Evolutionary conservation across 495 filamentous ascomycete species (phyloP).

Genomic region (Corynascus novoguineensis): DNA sequence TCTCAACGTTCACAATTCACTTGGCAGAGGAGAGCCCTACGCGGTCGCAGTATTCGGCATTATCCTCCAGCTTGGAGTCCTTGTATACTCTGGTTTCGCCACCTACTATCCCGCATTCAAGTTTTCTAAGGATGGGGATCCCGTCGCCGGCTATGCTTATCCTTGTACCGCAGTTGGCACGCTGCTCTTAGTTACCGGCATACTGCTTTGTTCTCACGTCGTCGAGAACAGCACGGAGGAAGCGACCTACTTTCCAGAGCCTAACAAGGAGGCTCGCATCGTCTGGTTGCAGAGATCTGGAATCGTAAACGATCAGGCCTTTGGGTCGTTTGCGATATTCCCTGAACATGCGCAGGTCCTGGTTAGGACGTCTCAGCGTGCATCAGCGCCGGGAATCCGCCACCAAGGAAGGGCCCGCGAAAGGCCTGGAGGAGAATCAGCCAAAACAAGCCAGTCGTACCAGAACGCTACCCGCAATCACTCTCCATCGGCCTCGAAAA

Average conservation of each 20-base stretch:
- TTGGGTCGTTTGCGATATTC: slow-evolving; percentile 2
- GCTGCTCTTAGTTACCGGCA: slow-evolving; percentile 4
- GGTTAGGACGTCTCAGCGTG: not conserved
- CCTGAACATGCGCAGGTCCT: not conserved
- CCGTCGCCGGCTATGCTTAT: not conserved
- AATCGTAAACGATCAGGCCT: slow-evolving; percentile 8
- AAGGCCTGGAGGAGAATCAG: not conserved
- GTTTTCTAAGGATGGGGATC: not conserved
- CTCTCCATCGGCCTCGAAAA: no score
- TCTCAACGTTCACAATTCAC: not conserved
- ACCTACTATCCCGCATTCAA: not conserved
- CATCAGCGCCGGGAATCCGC: not conserved
- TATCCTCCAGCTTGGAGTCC: slow-evolving; percentile 1
- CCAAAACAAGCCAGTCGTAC: not conserved
- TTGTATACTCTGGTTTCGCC: not conserved
- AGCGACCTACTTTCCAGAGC: not conserved
- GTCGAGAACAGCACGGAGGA: slow-evolving; percentile 7
- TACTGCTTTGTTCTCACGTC: not conserved
- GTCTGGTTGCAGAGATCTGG: slow-evolving; percentile 7
- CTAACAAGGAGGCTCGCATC: not conserved
- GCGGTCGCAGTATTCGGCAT: not conserved
- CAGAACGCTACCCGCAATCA: not conserved
- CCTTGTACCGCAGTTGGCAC: slow-evolving; percentile 6
- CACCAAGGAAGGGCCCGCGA: not conserved
- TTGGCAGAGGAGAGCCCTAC: not conserved